Percentiles rank a stretch among this genome's conserved stretches.
Evolutionary conservation across 169 alveolate genomes (phyloP).

Genomic region (Besnoitia besnoiti): DNA sequence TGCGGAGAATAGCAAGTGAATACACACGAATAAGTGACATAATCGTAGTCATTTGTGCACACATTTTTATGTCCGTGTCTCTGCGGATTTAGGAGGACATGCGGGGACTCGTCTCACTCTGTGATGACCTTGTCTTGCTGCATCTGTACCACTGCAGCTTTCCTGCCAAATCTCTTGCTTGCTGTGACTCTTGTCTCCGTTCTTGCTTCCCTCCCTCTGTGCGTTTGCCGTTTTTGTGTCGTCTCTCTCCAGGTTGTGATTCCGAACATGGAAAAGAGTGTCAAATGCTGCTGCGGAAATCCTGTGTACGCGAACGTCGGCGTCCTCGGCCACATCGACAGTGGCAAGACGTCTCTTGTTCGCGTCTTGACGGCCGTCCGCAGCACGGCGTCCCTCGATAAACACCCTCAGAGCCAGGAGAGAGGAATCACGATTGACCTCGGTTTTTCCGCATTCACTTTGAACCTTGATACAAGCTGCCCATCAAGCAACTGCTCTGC

Average conservation of each 20-base stretch:
- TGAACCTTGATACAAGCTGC: conserved; percentile 62
- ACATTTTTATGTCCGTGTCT: too few species aligned
- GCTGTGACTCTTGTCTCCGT: background rate
- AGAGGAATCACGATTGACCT: conserved; percentile 93
- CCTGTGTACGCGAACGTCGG: conserved; percentile 82
- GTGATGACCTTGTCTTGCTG: too few species aligned
- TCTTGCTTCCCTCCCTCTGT: background rate
- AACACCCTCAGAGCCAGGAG: conserved; percentile 89
- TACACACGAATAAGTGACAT: too few species aligned
- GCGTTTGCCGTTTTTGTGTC: background rate
- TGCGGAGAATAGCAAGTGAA: too few species aligned
- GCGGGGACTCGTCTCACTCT: too few species aligned
- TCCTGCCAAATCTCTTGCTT: too few species aligned
- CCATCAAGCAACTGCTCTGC: conserved; percentile 22
- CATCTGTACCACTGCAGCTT: too few species aligned
- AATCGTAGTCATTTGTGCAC: too few species aligned
- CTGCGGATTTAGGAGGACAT: too few species aligned
- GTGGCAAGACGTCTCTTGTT: conserved; percentile 92
- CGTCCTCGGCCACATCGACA: conserved; percentile 93
- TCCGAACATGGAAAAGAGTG: background rate
- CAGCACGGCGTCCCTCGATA: conserved; percentile 93
- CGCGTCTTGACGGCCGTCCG: conserved; percentile 70
- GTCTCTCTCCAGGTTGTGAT: background rate
- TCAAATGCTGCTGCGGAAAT: conserved; percentile 1
- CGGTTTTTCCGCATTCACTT: conserved; percentile 91